Evolutionary conservation across 495 filamentous ascomycete species (phyloP).

Genomic region (Aspergillus conjunctus): DNA sequence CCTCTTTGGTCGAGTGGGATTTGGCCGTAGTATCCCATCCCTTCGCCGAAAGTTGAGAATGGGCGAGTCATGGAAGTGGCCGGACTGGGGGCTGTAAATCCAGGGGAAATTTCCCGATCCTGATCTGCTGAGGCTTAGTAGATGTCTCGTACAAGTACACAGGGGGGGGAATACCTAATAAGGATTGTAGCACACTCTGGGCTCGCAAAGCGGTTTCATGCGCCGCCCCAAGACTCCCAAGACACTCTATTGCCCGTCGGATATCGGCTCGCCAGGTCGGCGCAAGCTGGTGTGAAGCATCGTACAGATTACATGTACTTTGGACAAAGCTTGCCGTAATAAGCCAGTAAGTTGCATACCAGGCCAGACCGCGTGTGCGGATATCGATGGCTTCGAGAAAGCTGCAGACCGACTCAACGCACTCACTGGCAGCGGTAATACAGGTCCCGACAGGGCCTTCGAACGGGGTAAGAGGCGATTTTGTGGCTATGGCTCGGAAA

Average conservation of each 20-base stretch:
- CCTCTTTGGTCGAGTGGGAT: slow-evolving; percentile 18
- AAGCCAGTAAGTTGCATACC: slow-evolving; percentile 31
- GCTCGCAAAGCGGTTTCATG: slow-evolving; percentile 29
- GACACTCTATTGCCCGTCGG: slow-evolving; percentile 23
- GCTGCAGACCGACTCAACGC: slow-evolving; percentile 24
- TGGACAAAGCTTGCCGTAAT: slow-evolving; percentile 31
- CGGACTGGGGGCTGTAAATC: too few relatives aligned
- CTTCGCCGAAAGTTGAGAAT: too few relatives aligned
- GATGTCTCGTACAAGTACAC: not conserved
- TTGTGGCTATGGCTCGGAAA: slow-evolving; percentile 24
- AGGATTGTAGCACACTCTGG: slow-evolving; percentile 25
- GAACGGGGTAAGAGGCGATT: slow-evolving; percentile 19
- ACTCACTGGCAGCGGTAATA: slow-evolving; percentile 24
- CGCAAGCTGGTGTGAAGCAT: slow-evolving; percentile 18
- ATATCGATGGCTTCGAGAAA: slow-evolving; percentile 25
- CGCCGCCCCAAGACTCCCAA: slow-evolving; percentile 25
- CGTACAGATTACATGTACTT: slow-evolving; percentile 28
- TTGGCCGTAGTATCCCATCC: too few relatives aligned
- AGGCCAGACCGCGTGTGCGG: slow-evolving; percentile 21
- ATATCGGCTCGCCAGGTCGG: slow-evolving; percentile 21
- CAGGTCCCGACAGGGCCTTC: slow-evolving; percentile 22
- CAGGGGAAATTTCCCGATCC: too few relatives aligned
- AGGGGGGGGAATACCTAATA: slow-evolving; percentile 9
- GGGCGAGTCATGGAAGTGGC: too few relatives aligned
- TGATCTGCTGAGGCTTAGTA: not conserved